Conservation (phyloP, 176 grass and related monocot genomes). For the Aegilops umbellulata region DNA sequence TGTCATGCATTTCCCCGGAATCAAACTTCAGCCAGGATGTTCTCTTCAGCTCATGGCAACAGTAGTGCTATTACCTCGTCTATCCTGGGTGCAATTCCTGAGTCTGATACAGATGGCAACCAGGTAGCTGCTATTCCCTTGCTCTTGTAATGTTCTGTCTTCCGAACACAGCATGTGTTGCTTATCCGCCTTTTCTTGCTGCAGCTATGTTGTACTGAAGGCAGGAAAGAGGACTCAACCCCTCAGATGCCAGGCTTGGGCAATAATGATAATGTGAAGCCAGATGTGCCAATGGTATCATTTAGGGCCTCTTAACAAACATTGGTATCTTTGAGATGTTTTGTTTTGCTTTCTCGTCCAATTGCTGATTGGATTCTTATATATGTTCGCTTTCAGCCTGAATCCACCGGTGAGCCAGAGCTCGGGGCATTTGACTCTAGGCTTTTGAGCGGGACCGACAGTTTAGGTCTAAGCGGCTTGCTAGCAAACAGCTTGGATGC, state of each 20-base stretch:
- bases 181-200: slow-evolving; percentile 18
- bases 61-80: slow-evolving; percentile 3
- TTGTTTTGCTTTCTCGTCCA: slow-evolving; percentile 9
- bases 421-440: slow-evolving; percentile 47
- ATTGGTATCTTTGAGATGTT: slow-evolving; percentile 17
- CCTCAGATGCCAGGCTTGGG: neutral
- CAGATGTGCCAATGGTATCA: slow-evolving; percentile 35
- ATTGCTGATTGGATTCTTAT: neutral
- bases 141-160: slow-evolving; percentile 3
- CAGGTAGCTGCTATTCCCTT: slow-evolving; percentile 14
- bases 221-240: slow-evolving; percentile 1
- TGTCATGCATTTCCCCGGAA: slow-evolving; percentile 80
- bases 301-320: slow-evolving; percentile 4
- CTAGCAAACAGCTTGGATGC: slow-evolving; percentile 71
- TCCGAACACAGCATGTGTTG: neutral
- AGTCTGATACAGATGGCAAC: slow-evolving; percentile 35
- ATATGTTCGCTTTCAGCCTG: slow-evolving; percentile 28
- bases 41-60: slow-evolving; percentile 29
- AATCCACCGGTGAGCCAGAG: slow-evolving; percentile 14
- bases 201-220: slow-evolving; percentile 30
- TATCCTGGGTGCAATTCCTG: slow-evolving; percentile 31
- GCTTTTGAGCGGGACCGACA: slow-evolving; percentile 52
- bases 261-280: slow-evolving; percentile 16
- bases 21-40: slow-evolving; percentile 4
- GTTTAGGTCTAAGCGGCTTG: slow-evolving; percentile 50